phyloP scores from a whole-genome alignment of 2,329 filamentous ascomycete species.

The Pseudopyricularia cyperi region DNA sequence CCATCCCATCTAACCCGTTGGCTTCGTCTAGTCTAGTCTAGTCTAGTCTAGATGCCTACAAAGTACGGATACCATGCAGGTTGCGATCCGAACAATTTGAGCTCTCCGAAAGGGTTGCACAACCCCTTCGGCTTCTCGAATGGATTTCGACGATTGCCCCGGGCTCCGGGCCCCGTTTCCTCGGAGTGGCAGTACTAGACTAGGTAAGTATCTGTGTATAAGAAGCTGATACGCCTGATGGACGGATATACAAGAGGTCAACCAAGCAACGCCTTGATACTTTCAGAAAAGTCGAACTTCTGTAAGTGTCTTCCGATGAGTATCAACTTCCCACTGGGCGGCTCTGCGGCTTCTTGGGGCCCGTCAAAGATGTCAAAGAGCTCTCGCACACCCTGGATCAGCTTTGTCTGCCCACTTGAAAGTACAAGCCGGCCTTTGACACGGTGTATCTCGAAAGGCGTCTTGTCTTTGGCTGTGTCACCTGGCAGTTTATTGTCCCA shows the following conservation, averaged over 20 bases:
- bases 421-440: slow-evolving; percentile 69
- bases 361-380: slow-evolving; percentile 79
- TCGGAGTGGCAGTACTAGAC: too few species aligned
- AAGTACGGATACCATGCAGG: too few species aligned
- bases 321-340: slow-evolving; percentile 39
- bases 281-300: slow-evolving; percentile 37
- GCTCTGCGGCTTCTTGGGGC: slow-evolving; percentile 11
- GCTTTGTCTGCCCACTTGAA: slow-evolving; percentile 50
- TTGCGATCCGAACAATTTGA: too few species aligned
- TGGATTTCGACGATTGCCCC: too few species aligned
- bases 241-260: background rate
- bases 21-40: too few species aligned
- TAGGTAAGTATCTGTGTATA: too few species aligned
- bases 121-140: too few species aligned
- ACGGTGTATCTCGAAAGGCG: slow-evolving; percentile 68
- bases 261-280: slow-evolving; percentile 9
- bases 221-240: too few species aligned
- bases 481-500: slow-evolving; percentile 62
- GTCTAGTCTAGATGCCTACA: too few species aligned
- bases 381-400: slow-evolving; percentile 85
- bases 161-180: too few species aligned
- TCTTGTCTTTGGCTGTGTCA: slow-evolving; percentile 9
- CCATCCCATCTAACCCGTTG: too few species aligned
- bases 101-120: too few species aligned
- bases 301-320: slow-evolving; percentile 47